These are phyloP conservation scores for Orbilia ellipsospora DNA, from an alignment of 2,329 filamentous ascomycete genomes.

Conservation along the genomic window DNA sequence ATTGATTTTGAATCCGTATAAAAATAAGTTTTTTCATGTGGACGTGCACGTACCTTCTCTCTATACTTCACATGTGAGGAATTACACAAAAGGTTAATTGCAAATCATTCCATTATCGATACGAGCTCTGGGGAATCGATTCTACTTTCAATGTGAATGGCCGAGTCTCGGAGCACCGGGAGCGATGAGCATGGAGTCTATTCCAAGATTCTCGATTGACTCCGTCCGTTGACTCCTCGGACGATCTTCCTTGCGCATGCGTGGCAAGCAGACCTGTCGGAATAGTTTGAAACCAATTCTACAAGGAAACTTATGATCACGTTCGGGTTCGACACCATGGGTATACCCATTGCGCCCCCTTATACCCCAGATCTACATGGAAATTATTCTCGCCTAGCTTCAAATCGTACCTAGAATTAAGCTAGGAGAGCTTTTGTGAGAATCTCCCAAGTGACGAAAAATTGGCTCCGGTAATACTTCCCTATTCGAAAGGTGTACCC, in stretches of 20 bases:
- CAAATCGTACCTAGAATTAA: neutral
- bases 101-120: conserved; percentile 6
- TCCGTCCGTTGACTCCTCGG: neutral
- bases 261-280: conserved; percentile 20
- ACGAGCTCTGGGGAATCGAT: conserved; percentile 11
- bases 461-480: conserved; percentile 46
- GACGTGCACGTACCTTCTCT: conserved; percentile 30
- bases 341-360: conserved; percentile 23
- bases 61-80: conserved; percentile 36
- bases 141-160: conserved; percentile 6
- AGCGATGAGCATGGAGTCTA: conserved; percentile 9
- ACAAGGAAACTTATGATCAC: conserved; percentile 18
- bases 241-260: conserved; percentile 14
- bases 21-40: conserved; percentile 26
- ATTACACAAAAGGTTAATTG: conserved; percentile 10
- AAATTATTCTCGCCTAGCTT: conserved; percentile 32
- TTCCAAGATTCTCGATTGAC: conserved; percentile 13
- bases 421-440: conserved; percentile 1
- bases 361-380: conserved; percentile 29
- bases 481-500: conserved; percentile 47
- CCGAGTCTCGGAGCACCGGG: conserved; percentile 37
- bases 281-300: conserved; percentile 15
- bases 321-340: conserved; percentile 16
- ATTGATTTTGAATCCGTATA: conserved; percentile 3
- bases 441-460: conserved; percentile 25